phyloP scores from a whole-genome alignment of 163 green algal species.

The Volvox carteri region DNA sequence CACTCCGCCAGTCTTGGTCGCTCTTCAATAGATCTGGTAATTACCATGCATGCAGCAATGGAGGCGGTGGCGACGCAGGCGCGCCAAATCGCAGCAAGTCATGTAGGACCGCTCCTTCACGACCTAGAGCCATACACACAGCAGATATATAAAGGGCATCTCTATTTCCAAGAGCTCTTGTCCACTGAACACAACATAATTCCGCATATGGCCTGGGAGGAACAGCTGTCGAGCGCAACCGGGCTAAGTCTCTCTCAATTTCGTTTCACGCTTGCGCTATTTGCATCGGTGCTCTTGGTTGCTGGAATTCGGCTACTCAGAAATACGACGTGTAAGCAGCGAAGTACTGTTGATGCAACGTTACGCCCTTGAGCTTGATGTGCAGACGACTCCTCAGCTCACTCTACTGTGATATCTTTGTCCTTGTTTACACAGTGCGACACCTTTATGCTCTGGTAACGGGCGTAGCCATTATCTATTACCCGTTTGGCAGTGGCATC shows the following conservation, averaged over 20 bases:
- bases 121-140: not conserved
- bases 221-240: not conserved
- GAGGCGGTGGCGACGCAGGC: slow-evolving; percentile 24
- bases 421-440: slow-evolving; percentile 67
- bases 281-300: slow-evolving; percentile 44
- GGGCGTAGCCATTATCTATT: slow-evolving; percentile 90
- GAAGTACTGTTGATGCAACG: not conserved
- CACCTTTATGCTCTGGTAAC: slow-evolving; percentile 84
- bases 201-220: slow-evolving; percentile 18
- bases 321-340: slow-evolving; percentile 46
- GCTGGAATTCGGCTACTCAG: slow-evolving; percentile 38
- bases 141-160: slow-evolving; percentile 13
- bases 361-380: not conserved
- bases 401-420: not conserved
- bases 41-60: slow-evolving; percentile 3
- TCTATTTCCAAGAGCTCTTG: slow-evolving; percentile 17
- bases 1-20: no score
- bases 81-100: not conserved
- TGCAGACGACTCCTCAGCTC: not conserved
- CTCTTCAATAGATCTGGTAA: no score
- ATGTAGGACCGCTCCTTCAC: not conserved
- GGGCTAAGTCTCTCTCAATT: slow-evolving; percentile 52
- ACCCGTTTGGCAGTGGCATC: slow-evolving; percentile 87
- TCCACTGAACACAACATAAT: slow-evolving; percentile 40
- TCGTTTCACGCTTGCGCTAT: slow-evolving; percentile 58